Evolutionary conservation across 2,329 filamentous ascomycete species (phyloP).

Genomic region (Fusarium vanettenii): DNA sequence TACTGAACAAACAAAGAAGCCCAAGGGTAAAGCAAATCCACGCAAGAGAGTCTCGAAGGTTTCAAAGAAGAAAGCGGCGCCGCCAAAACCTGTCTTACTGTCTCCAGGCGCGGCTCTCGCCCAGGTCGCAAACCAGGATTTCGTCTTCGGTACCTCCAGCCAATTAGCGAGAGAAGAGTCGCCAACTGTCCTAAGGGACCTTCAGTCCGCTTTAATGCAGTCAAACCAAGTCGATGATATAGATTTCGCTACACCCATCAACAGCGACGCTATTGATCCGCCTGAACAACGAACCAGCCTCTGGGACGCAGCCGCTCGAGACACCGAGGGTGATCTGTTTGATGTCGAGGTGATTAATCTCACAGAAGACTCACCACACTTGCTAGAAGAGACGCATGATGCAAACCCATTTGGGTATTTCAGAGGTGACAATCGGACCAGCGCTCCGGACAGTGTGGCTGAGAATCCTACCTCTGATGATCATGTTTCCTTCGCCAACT

Average conservation of each 20-base stretch:
- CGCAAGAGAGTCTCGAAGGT: constrained; percentile 46
- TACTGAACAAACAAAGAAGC: constrained; percentile 34
- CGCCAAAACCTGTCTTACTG: constrained; percentile 65
- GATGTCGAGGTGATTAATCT: constrained; percentile 72
- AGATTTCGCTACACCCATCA: constrained; percentile 53
- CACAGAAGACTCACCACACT: constrained; percentile 54
- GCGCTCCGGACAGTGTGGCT: not conserved
- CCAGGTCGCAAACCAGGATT: constrained; percentile 76
- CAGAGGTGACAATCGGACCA: constrained; percentile 5
- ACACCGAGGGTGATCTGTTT: constrained; percentile 72
- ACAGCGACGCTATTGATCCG: constrained; percentile 53
- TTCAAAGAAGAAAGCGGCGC: constrained; percentile 54
- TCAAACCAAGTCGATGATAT: constrained; percentile 62
- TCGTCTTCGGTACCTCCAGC: constrained; percentile 88
- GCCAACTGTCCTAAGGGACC: constrained; percentile 70
- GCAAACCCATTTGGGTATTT: constrained; percentile 56
- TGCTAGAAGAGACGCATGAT: constrained; percentile 38
- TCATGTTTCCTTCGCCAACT: constrained; percentile 36
- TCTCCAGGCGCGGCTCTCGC: constrained; percentile 77
- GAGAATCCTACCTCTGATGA: constrained; percentile 1
- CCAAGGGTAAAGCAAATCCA: constrained; percentile 48
- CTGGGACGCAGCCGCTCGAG: constrained; percentile 78
- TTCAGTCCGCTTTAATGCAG: constrained; percentile 70
- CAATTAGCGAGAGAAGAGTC: constrained; percentile 81
- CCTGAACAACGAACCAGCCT: constrained; percentile 57